A percentile compares a stretch with the other conserved stretches of the same genome.
These are phyloP conservation scores for Phytophthora megakarya DNA, from an alignment of 352 stramenopile genomes.

Conservation along the genomic window DNA sequence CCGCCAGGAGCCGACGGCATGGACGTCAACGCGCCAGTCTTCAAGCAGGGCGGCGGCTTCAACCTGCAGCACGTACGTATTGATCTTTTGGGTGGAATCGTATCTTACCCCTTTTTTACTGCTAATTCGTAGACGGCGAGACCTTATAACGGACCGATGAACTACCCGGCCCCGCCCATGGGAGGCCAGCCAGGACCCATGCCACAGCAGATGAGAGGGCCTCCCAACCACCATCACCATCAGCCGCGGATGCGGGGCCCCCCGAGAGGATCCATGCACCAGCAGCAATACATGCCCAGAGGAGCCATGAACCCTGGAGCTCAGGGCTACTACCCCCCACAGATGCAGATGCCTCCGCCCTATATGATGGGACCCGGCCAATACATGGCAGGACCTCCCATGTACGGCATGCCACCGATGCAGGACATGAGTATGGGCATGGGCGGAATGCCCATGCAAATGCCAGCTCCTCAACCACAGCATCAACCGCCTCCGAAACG, in stretches of 20 bases:
- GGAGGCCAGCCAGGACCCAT: constrained; percentile 34
- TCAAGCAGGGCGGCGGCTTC: constrained; percentile 47
- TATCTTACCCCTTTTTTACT: background rate
- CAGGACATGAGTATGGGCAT: constrained; percentile 55
- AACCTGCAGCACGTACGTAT: constrained; percentile 48
- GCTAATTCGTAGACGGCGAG: constrained; percentile 30
- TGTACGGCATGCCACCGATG: constrained; percentile 51
- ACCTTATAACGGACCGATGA: constrained; percentile 49
- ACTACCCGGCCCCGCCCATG: constrained; percentile 43
- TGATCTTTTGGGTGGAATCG: background rate
- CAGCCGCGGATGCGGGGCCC: constrained; percentile 43
- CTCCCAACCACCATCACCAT: constrained; percentile 43
- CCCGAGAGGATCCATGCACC: constrained; percentile 46
- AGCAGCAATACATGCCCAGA: constrained; percentile 47
- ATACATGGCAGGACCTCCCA: constrained; percentile 44
- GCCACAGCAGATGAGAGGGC: constrained; percentile 56
- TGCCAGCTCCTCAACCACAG: constrained; percentile 39
- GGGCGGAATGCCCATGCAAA: constrained; percentile 40
- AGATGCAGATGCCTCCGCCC: constrained; percentile 47
- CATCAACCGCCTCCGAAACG: constrained; percentile 49
- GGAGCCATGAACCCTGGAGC: constrained; percentile 43
- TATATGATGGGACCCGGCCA: constrained; percentile 59
- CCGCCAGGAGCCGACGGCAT: constrained; percentile 37
- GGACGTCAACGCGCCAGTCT: constrained; percentile 46
- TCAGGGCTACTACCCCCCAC: constrained; percentile 53